Evolutionary conservation across 495 filamentous ascomycete genomes (phyloP), one percentile per base, ranked within the genome.

Genomic region (Trichoderma parareesei): DNA sequence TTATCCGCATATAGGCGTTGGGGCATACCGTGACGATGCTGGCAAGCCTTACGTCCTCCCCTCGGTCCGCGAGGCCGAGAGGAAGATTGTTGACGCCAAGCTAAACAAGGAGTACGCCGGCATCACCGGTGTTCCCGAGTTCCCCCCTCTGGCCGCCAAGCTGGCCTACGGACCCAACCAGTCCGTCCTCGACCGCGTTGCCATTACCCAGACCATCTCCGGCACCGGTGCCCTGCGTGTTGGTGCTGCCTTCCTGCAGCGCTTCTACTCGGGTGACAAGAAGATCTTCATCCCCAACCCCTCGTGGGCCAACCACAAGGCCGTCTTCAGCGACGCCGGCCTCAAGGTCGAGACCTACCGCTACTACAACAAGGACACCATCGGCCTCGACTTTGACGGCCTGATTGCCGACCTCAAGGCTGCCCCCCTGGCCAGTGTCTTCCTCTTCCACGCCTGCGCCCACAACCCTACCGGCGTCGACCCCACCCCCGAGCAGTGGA

Each of bases 401-500:
- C 84, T 98, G 84, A 70, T 98, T 49, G 87, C 81, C 69, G 94
- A 98, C 76, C 88, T 98, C 80, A 93, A 93, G 79, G 84, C 84
- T 64, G 92, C 93, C 41, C 93, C 93, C 60, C 83, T 88, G 75
- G 88, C 85, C 78, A 92, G 88, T 79, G 88, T 92, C 68, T 87
- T 98, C 81, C 80, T 98, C 44, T 88, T 97, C 69, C 94, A 98
- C 76, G 94, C 94, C 59, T 98, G 94, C 77, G 94, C 94, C 8
- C 94, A 98, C 84, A 98, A 98, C 84, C 94, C 94, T 59, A 98
- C 94, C 67, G 94, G 94, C 73, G 89, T 98, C 70, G 94, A 98
- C 79, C 94, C 94, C 11, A 96, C 92, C 43, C 77, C 87, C 66
- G 87, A 88, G 71, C 94, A 98, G 80, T 98, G 94, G 94, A 88